These are phyloP conservation scores for Curvularia eragrostidis DNA, from an alignment of 2,329 filamentous ascomycete species.

Conservation along the genomic window DNA sequence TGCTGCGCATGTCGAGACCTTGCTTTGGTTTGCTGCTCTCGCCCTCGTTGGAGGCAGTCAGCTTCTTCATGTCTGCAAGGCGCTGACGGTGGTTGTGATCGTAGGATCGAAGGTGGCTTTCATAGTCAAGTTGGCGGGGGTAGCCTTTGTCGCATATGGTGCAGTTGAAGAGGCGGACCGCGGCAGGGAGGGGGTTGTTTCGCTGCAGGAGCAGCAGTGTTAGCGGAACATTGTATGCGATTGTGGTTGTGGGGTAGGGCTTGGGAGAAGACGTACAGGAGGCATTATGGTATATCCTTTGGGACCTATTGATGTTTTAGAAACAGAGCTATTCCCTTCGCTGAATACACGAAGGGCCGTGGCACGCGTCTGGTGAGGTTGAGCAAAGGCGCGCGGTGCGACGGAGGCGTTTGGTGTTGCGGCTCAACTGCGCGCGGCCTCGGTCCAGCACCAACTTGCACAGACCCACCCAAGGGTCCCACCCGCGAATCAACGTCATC, in stretches of 20 bases:
- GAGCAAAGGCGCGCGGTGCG: not conserved
- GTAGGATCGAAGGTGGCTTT: slow-evolving; percentile 91
- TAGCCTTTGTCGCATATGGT: slow-evolving; percentile 91
- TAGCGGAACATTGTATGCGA: slow-evolving; percentile 25
- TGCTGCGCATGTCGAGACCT: slow-evolving; percentile 34
- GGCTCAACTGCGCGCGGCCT: slow-evolving; percentile 20
- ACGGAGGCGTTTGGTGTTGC: slow-evolving; percentile 17
- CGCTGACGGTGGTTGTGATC: slow-evolving; percentile 83
- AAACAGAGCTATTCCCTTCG: not conserved
- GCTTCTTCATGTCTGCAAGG: slow-evolving; percentile 82
- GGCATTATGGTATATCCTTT: slow-evolving; percentile 19
- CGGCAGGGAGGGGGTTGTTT: slow-evolving; percentile 54
- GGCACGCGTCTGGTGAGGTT: not conserved
- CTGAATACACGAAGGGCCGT: not conserved
- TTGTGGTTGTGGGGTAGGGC: slow-evolving; percentile 46
- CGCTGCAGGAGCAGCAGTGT: slow-evolving; percentile 40
- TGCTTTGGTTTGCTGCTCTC: slow-evolving; percentile 30
- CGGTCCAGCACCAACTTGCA: slow-evolving; percentile 24
- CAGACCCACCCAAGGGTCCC: slow-evolving; percentile 6
- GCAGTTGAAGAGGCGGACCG: slow-evolving; percentile 51
- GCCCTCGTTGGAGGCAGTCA: slow-evolving; percentile 40
- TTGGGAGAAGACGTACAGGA: slow-evolving; percentile 18
- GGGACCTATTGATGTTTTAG: too few species aligned
- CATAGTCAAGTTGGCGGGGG: slow-evolving; percentile 92
- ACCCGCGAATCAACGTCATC: slow-evolving; percentile 44